Conservation (phyloP, 352 stramenopile genomes). For the Ophiocytium majus region DNA sequence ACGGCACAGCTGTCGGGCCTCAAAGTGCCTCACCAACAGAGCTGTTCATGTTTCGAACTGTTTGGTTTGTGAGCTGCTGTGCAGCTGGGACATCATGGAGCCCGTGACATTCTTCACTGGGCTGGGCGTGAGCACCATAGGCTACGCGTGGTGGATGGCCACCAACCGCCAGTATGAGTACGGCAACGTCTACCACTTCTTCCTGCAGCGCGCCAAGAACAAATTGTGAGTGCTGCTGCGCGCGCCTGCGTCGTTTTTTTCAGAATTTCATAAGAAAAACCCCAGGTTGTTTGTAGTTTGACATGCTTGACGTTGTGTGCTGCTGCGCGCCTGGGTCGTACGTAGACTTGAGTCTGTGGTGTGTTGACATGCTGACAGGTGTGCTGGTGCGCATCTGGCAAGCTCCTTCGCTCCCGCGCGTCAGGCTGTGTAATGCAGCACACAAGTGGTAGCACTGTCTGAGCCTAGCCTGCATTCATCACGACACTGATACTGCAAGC, state of each 20-base stretch:
- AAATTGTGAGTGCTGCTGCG: not conserved
- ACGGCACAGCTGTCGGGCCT: too few relatives aligned
- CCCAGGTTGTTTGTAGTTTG: not conserved
- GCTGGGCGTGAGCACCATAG: constrained; percentile 39
- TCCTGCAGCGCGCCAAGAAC: constrained; percentile 38
- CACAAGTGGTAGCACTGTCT: too few relatives aligned
- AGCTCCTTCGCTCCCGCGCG: too few relatives aligned
- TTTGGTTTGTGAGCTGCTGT: too few relatives aligned
- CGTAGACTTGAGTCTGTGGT: not conserved
- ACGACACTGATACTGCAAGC: too few relatives aligned
- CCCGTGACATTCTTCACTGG: constrained; percentile 43
- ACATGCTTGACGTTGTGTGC: not conserved
- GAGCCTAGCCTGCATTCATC: too few relatives aligned
- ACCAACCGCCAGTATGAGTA: constrained; percentile 49
- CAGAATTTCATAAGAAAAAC: not conserved
- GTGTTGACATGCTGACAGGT: not conserved
- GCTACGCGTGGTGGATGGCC: constrained; percentile 53
- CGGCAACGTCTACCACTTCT: constrained; percentile 42
- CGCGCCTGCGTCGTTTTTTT: not conserved
- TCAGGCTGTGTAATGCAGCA: too few relatives aligned
- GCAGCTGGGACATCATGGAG: constrained; percentile 54
- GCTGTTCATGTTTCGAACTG: too few relatives aligned
- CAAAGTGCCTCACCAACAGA: too few relatives aligned
- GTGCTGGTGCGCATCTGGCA: not conserved
- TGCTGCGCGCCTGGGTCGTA: not conserved